These are phyloP conservation scores for Cyclocybe cylindracea DNA, from an alignment of 768 basidiomycete species.

Conservation along the genomic window DNA sequence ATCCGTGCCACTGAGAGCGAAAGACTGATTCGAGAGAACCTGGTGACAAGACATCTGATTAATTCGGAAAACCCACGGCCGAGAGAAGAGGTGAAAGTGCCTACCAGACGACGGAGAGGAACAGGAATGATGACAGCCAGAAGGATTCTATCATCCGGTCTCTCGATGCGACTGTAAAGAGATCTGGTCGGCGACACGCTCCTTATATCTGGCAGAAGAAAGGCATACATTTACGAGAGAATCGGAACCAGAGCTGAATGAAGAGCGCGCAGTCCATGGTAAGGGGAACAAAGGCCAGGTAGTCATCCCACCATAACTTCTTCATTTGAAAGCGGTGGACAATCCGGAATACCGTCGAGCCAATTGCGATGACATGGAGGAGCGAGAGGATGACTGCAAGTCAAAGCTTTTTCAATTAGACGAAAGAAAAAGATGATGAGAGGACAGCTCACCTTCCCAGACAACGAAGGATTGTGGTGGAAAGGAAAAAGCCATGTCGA, in stretches of 20 bases:
- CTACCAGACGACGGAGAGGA: slow-evolving; percentile 7
- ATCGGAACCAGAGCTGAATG: slow-evolving; percentile 10
- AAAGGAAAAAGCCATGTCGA: too few species aligned
- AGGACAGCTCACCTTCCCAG: too few species aligned
- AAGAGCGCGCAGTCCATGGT: slow-evolving; percentile 11
- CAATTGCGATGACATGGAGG: slow-evolving; percentile 16
- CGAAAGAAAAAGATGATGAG: too few species aligned
- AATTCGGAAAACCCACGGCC: background rate
- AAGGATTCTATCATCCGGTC: background rate
- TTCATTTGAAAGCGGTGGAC: slow-evolving; percentile 11
- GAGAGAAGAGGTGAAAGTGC: background rate
- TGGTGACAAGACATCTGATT: background rate
- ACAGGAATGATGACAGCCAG: background rate
- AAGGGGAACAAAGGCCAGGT: slow-evolving; percentile 15
- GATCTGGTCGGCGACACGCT: background rate
- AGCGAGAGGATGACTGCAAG: background rate
- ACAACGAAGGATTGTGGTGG: too few species aligned
- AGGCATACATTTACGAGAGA: background rate
- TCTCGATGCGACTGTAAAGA: background rate
- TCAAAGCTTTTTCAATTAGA: too few species aligned
- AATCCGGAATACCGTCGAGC: slow-evolving; percentile 17
- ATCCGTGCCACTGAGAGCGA: slow-evolving; percentile 10
- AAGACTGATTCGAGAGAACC: slow-evolving; percentile 10
- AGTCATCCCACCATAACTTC: slow-evolving; percentile 26
- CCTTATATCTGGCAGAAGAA: background rate